These are phyloP conservation scores for Borealophlyctis nickersoniae DNA, from an alignment of 192 early-diverging fungal species.

Conservation along the genomic window DNA sequence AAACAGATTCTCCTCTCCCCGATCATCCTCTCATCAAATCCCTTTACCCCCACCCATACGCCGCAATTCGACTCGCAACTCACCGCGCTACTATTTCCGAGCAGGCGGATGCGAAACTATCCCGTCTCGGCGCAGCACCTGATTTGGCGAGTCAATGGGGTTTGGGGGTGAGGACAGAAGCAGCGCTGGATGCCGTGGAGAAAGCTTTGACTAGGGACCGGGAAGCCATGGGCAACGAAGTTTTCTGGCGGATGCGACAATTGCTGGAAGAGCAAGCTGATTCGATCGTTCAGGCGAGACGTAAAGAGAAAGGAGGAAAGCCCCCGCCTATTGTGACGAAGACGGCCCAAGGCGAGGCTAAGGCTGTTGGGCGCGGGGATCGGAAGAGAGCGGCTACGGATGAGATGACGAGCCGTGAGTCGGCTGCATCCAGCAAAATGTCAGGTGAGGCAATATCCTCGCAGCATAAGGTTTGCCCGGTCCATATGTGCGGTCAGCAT, in stretches of 20 bases:
- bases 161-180: background rate
- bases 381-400: background rate
- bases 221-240: background rate
- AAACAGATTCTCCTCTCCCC: background rate
- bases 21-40: conserved; percentile 1
- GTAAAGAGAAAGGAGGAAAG: background rate
- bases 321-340: too few species aligned
- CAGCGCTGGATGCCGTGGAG: background rate
- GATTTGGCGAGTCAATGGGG: background rate
- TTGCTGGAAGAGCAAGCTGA: background rate
- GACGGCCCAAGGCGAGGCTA: too few species aligned
- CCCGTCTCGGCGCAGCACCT: background rate
- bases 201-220: too few species aligned
- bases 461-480: too few species aligned
- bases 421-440: background rate
- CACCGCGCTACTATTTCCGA: background rate
- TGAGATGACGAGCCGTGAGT: background rate
- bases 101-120: background rate
- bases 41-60: conserved; percentile 3
- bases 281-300: background rate
- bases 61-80: background rate
- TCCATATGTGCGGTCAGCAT: background rate
- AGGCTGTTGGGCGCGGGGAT: background rate
- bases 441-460: background rate
- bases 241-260: background rate